Evolutionary conservation across 2,329 filamentous ascomycete genomes (phyloP), one percentile per base, ranked within the genome.

Genomic region (Venturia oleaginea): DNA sequence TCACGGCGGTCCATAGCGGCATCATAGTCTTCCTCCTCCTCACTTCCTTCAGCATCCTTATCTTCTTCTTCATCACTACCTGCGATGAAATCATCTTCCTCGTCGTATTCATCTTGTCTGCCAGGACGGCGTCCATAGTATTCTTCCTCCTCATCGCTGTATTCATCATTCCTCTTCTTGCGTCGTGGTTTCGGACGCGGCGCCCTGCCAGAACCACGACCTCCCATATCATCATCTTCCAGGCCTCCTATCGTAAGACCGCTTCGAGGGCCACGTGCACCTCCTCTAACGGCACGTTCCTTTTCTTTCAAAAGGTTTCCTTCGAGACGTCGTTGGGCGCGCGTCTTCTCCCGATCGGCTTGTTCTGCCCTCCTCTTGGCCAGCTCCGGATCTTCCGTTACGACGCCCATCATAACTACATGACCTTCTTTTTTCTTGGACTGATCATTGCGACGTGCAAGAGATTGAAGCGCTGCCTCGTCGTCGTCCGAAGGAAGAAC

Each of bases 21-120:
- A 57, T 64, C 63, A 17, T 63, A 40, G 46, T 79, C 77, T 19
- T 63, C 63, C 5, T 63, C 37, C 17, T 79, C 77, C 37, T 89
- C 86, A 24, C 86, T 86, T 0, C 82, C 85, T 3, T 80, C 84
- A 38, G 83, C 84, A 65, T 80, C 77, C 48, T 84, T 84, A 51
- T 76, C 73, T 64, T 75, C 75, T 51, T 92, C 90, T 65, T 91
- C 88, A 68, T 91, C 89, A 70, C 87, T 91, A 3, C 81, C 81
- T 3, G 88, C 90, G 64, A 93, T 83, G 72, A 93, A 93, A 65
- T 88, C 90, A 71, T 93, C 90, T 40, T 88, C 88, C 72, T 88
- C 82, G 67, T 92, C 89, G 72, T 93, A 93, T 69, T 91, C 88
- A 68, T 92, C 88, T 66, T 87, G 83, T 62, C 84, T 83, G 57